Conservation (phyloP, 164 flowering plant species). For the Magnolia changhungtana region DNA sequence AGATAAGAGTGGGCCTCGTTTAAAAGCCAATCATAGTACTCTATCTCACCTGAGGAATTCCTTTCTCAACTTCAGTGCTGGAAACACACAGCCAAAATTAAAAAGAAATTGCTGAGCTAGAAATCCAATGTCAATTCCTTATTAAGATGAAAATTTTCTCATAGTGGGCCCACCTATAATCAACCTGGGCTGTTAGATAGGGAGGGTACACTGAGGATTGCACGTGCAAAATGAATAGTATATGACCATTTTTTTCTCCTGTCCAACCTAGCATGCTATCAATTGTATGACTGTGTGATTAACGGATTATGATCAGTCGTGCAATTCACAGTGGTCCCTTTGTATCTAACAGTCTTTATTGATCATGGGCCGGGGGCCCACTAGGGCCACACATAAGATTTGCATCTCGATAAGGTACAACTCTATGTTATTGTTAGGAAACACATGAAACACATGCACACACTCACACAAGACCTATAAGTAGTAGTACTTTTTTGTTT, state of each 20-base stretch:
- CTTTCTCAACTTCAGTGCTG: background rate
- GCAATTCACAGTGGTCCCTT: background rate
- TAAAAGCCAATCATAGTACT: background rate
- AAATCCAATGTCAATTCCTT: background rate
- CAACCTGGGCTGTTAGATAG: background rate
- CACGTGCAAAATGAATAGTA: background rate
- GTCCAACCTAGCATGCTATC: no score
- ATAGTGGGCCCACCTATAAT: no score
- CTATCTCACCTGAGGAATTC: background rate
- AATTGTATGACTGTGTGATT: no score
- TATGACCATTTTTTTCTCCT: no score
- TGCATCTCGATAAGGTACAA: background rate
- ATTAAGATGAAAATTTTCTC: background rate
- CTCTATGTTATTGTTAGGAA: background rate
- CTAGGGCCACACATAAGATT: background rate
- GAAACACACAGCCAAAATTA: background rate
- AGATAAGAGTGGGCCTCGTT: no score
- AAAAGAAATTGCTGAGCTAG: background rate
- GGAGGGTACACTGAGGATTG: background rate
- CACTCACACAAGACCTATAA: background rate
- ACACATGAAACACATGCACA: background rate
- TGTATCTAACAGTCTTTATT: background rate
- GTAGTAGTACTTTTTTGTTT: no score
- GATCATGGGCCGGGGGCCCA: no score
- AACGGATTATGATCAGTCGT: no score